Base-by-base conservation (phyloP, 2,329 filamentous ascomycete species). In the Penicillium sp. region DNA sequence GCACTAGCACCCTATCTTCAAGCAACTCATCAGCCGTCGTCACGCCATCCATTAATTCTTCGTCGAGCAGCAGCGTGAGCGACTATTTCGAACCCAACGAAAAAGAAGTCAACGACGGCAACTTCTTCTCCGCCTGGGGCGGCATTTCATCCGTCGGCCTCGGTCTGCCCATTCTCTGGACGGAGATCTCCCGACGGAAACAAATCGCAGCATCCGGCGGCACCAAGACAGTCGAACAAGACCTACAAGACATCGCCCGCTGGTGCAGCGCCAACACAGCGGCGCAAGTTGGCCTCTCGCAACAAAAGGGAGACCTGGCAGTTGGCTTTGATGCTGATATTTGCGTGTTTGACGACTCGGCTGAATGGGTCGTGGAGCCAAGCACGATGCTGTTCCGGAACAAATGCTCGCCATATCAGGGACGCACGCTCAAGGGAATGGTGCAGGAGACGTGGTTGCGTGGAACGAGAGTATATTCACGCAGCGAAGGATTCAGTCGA, bases 81-180 rank as follows among this genome's bases (percentile, higher is more conserved):
- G 52, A 75, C 3, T 59, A 65, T 38, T 49, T 62, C 20, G 48
- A 70, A 50, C 59, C 68, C 53, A 54, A 63, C 59, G 59, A 73
- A 23, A 64, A 68, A 45, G 72, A 75, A 16, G 65, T 66, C 6
- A 69, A 76, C 18, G 67, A 72, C 11, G 94, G 94, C 38, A 90
- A 97, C 75, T 97, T 99, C 81, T 94, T 97, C 75, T 85, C 88
- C 3, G 92, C 92, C 1, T 99, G 94, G 94, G 94, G 94, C 54
- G 94, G 94, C 14, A 96, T 99, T 67, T 93, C 90, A 3, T 94
- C 89, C 4, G 93, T 99, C 18, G 94, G 94, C 0, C 83, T 99
- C 1, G 94, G 94, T 0, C 81, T 99, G 3, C 90, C 91, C 4
- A 96, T 99, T 62, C 81, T 99, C 5, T 88, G 92, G 85, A 92